Base-by-base conservation (phyloP, 495 filamentous ascomycete species). In the Neurospora pannonica region DNA sequence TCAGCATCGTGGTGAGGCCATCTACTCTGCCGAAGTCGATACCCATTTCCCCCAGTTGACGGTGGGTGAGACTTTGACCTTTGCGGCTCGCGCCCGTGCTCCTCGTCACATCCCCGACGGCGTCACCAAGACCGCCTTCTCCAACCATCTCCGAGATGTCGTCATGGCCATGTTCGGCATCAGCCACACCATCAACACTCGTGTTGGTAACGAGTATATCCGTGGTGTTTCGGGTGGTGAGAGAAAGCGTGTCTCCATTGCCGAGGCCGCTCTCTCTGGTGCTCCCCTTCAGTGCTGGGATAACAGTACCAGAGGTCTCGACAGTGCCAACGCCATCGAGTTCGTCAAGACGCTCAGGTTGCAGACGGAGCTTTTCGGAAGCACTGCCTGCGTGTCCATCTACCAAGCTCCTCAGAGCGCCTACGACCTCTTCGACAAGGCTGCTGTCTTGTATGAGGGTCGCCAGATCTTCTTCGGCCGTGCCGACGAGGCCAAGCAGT, bases 171-270 rank as follows among this genome's bases (percentile, higher is more conserved):
- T 93, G 80, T 90, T 94, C 76, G 91, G 92, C 69, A 88, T 96
- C 60, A 86, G 87, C 15, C 92, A 95, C 76, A 94, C 92, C 0
- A 85, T 89, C 73, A 89, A 95, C 82, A 95, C 94, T 4, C 86
- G 85, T 36, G 90, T 96, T 28, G 94, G 94, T 38, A 93, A 95
- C 79, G 92, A 93, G 72, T 92, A 91, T 72, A 87, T 94, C 69
- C 89, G 92, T 46, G 94, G 94, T 73, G 91, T 96, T 0, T 91
- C 88, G 38, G 94, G 94, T 72, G 94, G 94, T 74, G 94, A 97
- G 81, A 81, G 93, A 11, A 95, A 95, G 83, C 89, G 94, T 75
- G 92, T 94, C 70, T 93, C 90, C 81, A 95, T 96, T 76, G 90
- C 92, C 4, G 93, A 96, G 76, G 87, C 86, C 31, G 87, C 88